Evolutionary conservation across 306 rosid species (phyloP), one percentile per base, ranked within the genome.

Genomic region (Fragaria iinumae): DNA sequence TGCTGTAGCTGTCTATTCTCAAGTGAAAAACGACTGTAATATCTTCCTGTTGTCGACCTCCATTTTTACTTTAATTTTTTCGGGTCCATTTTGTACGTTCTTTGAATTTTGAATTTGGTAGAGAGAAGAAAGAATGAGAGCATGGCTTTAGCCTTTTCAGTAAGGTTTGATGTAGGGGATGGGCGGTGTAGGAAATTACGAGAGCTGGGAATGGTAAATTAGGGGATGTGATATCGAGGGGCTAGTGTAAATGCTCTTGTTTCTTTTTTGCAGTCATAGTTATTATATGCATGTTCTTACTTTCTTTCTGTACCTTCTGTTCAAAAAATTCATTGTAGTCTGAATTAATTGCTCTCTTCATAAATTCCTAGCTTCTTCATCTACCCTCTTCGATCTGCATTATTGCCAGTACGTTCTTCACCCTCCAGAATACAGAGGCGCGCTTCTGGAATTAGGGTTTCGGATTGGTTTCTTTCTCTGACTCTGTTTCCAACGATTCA

Each of bases 71-170:
- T 17, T 12, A 47, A 53, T 11, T 45, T 45, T 50, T 74, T 49
- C 36, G 53, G 21, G 73, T 38, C 25, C 45, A 72, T 70, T 80
- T 82, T 69, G 79, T 71, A 73, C 56, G 81, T 79, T 64, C 12
- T 64, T 64, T 64, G 23, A 64, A 64, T 14, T 64, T 32, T 38
- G 8, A 10, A n/a, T 75, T 71, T 63, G 45, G 20, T 71, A 72
- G 36, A 25, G 53, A 53, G 45, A 67, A 80, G 55, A 67, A 80
- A 79, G 92, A 84, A 81, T 72, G 90, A 88, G 94, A 89, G 90
- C 92, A 86, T 83, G 84, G 84, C 90, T 12, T 80, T 90, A 88
- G 95, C 91, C 88, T 91, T 89, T 84, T 87, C 90, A 79, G 82
- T 56, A 4, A 65, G 13, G 66, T 65, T 79, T 79, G 72, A 77